Evolutionary conservation across 495 filamentous ascomycete species (phyloP), one percentile per base, ranked within the genome.

Genomic region (Beverwykella pulmonaria): DNA sequence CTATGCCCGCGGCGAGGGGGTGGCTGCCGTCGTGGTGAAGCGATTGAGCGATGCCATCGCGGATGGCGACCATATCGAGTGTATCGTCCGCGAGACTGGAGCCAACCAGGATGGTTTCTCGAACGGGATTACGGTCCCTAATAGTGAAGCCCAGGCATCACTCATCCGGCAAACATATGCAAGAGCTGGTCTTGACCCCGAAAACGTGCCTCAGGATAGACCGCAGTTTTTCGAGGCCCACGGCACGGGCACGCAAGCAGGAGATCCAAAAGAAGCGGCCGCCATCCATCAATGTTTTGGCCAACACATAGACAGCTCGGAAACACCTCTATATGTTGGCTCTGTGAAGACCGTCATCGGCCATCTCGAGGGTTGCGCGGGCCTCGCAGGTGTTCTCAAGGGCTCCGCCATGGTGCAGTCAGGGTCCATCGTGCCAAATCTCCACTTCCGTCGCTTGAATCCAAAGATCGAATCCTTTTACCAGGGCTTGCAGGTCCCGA

Each of bases 1-100:
- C 0, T 84, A 83, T 41, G 78, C 75, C 0, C 76, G 80, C 2
- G 82, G 81, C 12, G 82, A 84, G 1, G 82, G 81, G 0, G 56
- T 79, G 2, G 77, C 72, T 1, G 73, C 68, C 10, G 46, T 83
- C 1, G 32, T 83, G 2, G 41, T 84, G 1, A 82, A 82, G 59
- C 61, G 61, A 1, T 67, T 71, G 23, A 60, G 25, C 49, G 17
- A 32, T 17, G 65, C 65, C 4, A 15, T 57, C 26, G 65, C 30
- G 20, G 61, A 69, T 36, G 67, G 54, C 2, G 61, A 69, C 30
- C 46, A 59, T 20, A 56, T 69, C 19, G 54, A 65, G 30, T 60
- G 61, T 36, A 48, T 69, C 26, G 59, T 68, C 27, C 57, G 64
- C 15, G 65, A 48, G 14, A 71, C 64, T 8, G 64, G 50, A 1